Percentiles rank a stretch among this genome's conserved stretches.
phyloP scores from a whole-genome alignment of 148 eudicot species.

The Fallopia convolvulus region DNA sequence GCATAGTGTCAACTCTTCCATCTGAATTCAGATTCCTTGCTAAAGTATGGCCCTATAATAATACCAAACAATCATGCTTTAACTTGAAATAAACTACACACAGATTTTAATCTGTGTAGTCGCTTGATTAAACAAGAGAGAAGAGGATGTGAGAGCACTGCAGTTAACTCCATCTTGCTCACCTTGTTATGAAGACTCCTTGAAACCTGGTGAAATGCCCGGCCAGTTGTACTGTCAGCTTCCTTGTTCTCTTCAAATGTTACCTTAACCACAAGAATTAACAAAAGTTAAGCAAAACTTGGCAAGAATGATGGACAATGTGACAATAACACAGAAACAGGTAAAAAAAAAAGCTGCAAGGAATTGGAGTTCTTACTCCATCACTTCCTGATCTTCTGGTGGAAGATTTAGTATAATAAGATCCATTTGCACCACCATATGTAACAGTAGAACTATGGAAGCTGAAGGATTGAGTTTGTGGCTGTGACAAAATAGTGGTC shows the following conservation, averaged over 20 bases:
- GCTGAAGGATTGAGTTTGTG: conserved; percentile 54
- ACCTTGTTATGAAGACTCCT: conserved; percentile 88
- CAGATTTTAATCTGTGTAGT: not conserved
- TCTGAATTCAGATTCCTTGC: conserved; percentile 77
- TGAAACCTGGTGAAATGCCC: conserved; percentile 71
- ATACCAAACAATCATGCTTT: not conserved
- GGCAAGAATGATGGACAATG: not conserved
- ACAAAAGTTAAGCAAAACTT: not conserved
- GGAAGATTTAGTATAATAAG: conserved; percentile 60
- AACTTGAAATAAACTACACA: not conserved
- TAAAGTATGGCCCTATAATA: conserved; percentile 68
- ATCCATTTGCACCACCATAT: conserved; percentile 89
- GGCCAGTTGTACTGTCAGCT: conserved; percentile 73
- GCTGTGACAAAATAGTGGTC: conserved; percentile 28
- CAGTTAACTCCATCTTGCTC: not conserved
- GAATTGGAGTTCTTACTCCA: conserved; percentile 44
- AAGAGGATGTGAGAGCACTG: not conserved
- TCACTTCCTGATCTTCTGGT: conserved; percentile 73
- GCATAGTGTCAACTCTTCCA: conserved; percentile 76
- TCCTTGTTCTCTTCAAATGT: conserved; percentile 75
- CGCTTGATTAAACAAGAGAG: not conserved
- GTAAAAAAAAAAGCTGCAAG: not conserved
- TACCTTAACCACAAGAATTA: conserved; percentile 29
- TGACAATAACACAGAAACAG: not conserved
- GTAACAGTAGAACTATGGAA: conserved; percentile 83